Evolutionary conservation across 1,139 yeast species (phyloP).

Genomic region (Debaryomyces subglobosus): DNA sequence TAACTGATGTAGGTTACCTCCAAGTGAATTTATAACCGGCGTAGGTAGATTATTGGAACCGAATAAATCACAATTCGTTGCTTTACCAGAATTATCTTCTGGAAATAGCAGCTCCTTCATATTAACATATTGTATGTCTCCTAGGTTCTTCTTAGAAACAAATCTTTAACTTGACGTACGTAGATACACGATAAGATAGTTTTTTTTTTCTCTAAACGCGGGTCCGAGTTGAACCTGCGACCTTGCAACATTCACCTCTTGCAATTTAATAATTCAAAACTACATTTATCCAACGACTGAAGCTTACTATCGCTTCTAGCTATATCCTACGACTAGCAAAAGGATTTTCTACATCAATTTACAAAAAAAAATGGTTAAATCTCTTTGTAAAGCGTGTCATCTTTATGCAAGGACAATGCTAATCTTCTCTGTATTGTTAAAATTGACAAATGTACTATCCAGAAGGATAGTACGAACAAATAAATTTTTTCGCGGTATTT

Average conservation of each 20-base stretch:
- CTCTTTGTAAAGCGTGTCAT: slow-evolving; percentile 98
- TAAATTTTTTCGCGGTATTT: background rate
- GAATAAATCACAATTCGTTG: slow-evolving; percentile 8
- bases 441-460: slow-evolving; percentile 58
- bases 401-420: slow-evolving; percentile 99
- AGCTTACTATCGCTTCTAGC: background rate
- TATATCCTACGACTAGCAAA: background rate
- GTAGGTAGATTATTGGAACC: slow-evolving; percentile 7
- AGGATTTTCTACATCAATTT: background rate
- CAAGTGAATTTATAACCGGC: slow-evolving; percentile 12
- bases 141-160: background rate
- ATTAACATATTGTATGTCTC: background rate
- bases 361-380: slow-evolving; percentile 72
- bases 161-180: background rate
- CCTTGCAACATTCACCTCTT: background rate
- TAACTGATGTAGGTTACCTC: slow-evolving; percentile 27
- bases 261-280: background rate
- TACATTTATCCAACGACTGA: background rate
- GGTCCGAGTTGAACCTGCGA: background rate
- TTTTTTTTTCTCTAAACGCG: background rate
- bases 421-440: slow-evolving; percentile 96
- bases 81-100: slow-evolving; percentile 9
- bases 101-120: slow-evolving; percentile 13
- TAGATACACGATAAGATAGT: background rate
- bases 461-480: slow-evolving; percentile 46